Percentiles rank a stretch among this genome's conserved stretches.
Evolutionary conservation across 1,284 basidiomycete species (phyloP).

Genomic region (Ceratorhiza oryzae-sativae): DNA sequence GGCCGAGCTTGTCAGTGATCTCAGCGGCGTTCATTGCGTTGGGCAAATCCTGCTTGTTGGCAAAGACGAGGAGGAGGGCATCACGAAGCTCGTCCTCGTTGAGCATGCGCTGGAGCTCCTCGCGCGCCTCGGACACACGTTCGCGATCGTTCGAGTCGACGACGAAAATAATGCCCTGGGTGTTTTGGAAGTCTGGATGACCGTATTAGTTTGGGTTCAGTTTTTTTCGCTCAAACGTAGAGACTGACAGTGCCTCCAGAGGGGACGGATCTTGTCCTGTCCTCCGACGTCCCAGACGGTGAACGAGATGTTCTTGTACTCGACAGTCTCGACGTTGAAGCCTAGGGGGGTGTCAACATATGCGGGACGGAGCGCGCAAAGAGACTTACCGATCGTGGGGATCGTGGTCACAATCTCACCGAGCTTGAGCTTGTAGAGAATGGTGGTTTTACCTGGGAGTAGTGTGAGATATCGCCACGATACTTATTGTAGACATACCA

Average conservation of each 20-base stretch:
- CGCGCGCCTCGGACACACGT: conserved; percentile 98
- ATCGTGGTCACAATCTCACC: conserved; percentile 99
- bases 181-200: conserved; percentile 97
- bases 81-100: conserved; percentile 99
- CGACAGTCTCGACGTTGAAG: conserved; percentile 97
- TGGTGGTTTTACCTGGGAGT: conserved; percentile 79
- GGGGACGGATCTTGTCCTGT: conserved; percentile 85
- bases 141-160: conserved; percentile 99
- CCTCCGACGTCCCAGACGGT: conserved; percentile 92
- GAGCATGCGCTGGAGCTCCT: conserved; percentile 99
- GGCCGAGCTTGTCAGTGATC: conserved; percentile 99
- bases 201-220: background rate
- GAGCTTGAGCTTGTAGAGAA: conserved; percentile 97
- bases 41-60: conserved; percentile 99
- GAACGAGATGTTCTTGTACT: conserved; percentile 93
- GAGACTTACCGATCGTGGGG: conserved; percentile 88
- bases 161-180: conserved; percentile 99
- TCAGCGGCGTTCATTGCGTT: conserved; percentile 99
- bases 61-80: conserved; percentile 97
- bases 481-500: conserved; percentile 54
- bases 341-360: conserved; percentile 60
- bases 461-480: conserved; percentile 6
- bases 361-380: background rate
- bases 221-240: background rate
- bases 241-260: conserved; percentile 98